Conservation (phyloP, 148 eudicot species). For the Amaranthus hypochondriacus region DNA sequence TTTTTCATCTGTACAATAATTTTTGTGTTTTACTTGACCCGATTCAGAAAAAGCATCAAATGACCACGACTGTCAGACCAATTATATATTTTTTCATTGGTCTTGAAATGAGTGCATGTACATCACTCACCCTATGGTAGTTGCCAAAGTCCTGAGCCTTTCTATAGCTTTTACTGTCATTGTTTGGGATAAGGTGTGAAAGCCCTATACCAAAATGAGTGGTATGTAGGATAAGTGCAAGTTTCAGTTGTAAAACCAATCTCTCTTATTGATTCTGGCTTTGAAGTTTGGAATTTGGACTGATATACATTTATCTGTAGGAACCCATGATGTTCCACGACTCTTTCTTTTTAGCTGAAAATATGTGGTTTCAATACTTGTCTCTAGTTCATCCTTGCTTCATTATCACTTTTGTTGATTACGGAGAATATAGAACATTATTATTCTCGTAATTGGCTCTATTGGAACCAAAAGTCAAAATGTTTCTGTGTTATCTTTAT, state of each 20-base stretch:
- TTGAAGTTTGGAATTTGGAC: background rate
- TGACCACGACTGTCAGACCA: no score
- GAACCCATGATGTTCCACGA: background rate
- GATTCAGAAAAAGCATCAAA: no score
- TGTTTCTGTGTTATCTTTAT: background rate
- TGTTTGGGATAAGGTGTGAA: no score
- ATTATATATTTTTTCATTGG: no score
- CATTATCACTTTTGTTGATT: background rate
- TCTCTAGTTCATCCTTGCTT: background rate
- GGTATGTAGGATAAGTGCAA: no score
- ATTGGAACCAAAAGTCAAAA: no score
- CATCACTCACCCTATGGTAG: no score
- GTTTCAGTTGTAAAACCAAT: background rate
- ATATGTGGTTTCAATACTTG: background rate
- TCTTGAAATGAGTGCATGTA: no score
- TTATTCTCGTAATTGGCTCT: background rate
- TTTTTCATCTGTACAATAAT: background rate
- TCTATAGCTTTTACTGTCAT: no score
- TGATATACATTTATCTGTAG: background rate
- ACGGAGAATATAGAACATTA: background rate
- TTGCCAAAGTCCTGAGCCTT: no score
- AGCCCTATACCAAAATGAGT: no score
- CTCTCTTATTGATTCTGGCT: background rate
- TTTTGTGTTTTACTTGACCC: background rate
- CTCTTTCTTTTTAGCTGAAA: background rate